Evolutionary conservation across 495 filamentous ascomycete species (phyloP), one percentile per base, ranked within the genome.

Genomic region (Talaromyces adpressus): DNA sequence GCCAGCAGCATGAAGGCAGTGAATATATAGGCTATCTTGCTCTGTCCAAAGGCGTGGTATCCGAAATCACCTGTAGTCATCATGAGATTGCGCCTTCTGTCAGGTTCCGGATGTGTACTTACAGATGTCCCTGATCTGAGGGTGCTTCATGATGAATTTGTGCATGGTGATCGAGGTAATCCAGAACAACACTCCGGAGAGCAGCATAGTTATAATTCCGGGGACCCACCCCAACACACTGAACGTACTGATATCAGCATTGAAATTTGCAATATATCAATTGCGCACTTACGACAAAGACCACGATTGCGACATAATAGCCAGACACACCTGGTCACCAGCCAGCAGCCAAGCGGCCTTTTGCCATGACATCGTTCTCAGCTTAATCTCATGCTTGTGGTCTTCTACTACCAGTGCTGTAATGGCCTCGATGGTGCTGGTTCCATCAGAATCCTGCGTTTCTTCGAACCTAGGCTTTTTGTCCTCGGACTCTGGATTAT

Each of bases 291-390:
- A 60, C 9, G 91, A 91, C 75, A 95, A 94, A 0, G 91, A 93
- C 80, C 87, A 94, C 0, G 91, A 91, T 69, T 94, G 94, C n/a
- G 89, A 92, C 91, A 96, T 96, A 69, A 95, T 96, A 39, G 91
- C 91, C 79, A 96, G 72, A 75, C 91, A 95, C 57, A 96, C 95
- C 69, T 96, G 95, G 73, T 96, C 91, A 8, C 89, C 91, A 74
- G 95, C 93, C 53, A 96, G 85, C 66, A 95, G 73, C 16, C 89
- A 90, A 7, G 91, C 90, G 57, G 91, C 94, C 89, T 92, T 66
- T 51, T 51, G 45, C 32, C 52, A 39, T 30, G 36, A 57, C 20
- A 54, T 67, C 54, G 59, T 63, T 22, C 58, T 18, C 29, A 49
- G 65, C 59, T 27, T 57, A n/a, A 57, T 34, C 12, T 60, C 58